Evolutionary conservation across 1,139 yeast genomes (phyloP), one percentile per base, ranked within the genome.

Genomic region (Kodamaea ohmeri): DNA sequence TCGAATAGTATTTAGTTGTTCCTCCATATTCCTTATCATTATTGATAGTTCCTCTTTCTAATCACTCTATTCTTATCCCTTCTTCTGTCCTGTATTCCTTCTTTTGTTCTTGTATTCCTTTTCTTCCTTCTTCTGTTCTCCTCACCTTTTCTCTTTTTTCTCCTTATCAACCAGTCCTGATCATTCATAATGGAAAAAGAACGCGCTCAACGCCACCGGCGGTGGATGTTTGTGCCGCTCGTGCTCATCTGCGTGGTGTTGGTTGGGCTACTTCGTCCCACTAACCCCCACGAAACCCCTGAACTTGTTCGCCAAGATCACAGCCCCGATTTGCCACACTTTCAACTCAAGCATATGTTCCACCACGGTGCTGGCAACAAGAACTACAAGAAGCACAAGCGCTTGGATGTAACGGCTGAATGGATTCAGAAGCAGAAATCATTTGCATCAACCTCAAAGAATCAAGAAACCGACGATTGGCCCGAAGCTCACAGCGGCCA

Each of bases 301-400:
- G 9, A 24, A 24, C 8, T 13, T 7, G 22, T n/a, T n/a, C n/a
- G n/a, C n/a, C n/a, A n/a, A n/a, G n/a, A 20, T 20, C 22, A 20
- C 22, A 20, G 6, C 22, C 22, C 26, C 9, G 17, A 18, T 12
- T 16, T 20, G 20, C 30, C 30, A 27, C 30, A 27, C 12, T 27
- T 67, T 50, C 62, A 53, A 38, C 50, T 71, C 17, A 67, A 61
- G 41, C 82, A 77, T 51, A 70, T 77, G 5, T 73, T 62, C 46
- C 83, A 77, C 49, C 79, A 73, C 47, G 78, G 77, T 14, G 60
- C 77, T 0, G 76, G 75, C 2, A 43, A 57, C 5, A 42, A 53
- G 17, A 43, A 60, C 36, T 56, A 65, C 39, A 55, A 53, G 18
- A 45, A 57, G 0, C 80, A 73, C 48, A 58, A 67, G 24, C 52